phyloP scores from a whole-genome alignment of 495 filamentous ascomycete species.

The Penicillium atrosanguineum region DNA sequence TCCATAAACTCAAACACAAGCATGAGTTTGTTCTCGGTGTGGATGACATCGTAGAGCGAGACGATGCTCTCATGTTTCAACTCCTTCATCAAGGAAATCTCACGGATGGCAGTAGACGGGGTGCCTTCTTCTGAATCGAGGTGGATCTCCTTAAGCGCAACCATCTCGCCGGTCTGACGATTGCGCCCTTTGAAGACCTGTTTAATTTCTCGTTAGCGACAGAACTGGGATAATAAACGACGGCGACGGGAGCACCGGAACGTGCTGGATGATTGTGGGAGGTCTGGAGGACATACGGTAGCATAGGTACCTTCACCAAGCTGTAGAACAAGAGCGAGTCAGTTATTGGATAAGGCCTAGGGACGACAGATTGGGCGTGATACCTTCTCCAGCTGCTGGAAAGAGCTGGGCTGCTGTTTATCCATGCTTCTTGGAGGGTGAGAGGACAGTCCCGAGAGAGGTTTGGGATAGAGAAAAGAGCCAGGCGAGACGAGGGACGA shows the following conservation, averaged over 20 bases:
- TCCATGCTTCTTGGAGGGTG: conserved; percentile 60
- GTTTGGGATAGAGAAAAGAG: conserved; percentile 34
- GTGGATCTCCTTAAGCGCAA: conserved; percentile 98
- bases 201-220: conserved; percentile 20
- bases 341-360: conserved; percentile 10
- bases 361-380: conserved; percentile 2
- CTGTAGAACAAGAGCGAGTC: conserved; percentile 34
- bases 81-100: conserved; percentile 99
- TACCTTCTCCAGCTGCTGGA: conserved; percentile 96
- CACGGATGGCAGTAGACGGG: conserved; percentile 95
- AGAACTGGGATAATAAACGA: not conserved
- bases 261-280: not conserved
- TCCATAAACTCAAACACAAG: conserved; percentile 99
- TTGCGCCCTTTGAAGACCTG: conserved; percentile 99
- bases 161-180: conserved; percentile 90
- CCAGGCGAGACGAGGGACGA: conserved; percentile 39
- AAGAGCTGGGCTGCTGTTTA: conserved; percentile 87
- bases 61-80: conserved; percentile 98
- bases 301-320: conserved; percentile 98
- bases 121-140: conserved; percentile 98
- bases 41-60: conserved; percentile 96
- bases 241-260: not conserved
- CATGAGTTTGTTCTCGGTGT: conserved; percentile 99
- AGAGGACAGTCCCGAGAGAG: conserved; percentile 13
- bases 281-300: conserved; percentile 61